Conservation (phyloP, 345 rosid species). For the Streptanthus diversifolius region DNA sequence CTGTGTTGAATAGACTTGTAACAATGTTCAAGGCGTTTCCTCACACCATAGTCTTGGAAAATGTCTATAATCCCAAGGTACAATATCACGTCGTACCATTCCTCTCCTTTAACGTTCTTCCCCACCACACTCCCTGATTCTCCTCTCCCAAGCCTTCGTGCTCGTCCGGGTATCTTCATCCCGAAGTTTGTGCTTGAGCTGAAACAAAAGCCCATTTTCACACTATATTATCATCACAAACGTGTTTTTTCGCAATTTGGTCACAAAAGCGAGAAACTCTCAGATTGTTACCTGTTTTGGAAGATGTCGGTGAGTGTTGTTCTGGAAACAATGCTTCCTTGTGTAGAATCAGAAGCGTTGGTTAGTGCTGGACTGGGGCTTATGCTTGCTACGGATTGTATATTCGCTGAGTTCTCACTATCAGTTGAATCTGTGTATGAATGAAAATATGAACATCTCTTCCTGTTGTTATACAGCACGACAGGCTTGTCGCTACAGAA, state of each 20-base stretch:
- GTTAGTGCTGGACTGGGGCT: slow-evolving; percentile 21
- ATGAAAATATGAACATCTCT: not conserved
- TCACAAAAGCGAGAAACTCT: not conserved
- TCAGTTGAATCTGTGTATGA: slow-evolving; percentile 28
- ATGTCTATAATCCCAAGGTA: slow-evolving; percentile 48
- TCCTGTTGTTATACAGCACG: not conserved
- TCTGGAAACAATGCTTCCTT: slow-evolving; percentile 13
- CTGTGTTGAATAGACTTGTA: slow-evolving; percentile 51
- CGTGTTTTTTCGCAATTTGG: not conserved
- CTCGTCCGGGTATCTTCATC: slow-evolving; percentile 44
- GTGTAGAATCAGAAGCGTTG: slow-evolving; percentile 21
- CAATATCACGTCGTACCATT: slow-evolving; percentile 40
- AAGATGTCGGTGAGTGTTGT: slow-evolving; percentile 22
- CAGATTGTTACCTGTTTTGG: slow-evolving; percentile 32
- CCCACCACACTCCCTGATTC: slow-evolving; percentile 18
- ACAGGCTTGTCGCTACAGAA: not conserved
- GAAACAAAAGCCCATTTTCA: slow-evolving; percentile 8
- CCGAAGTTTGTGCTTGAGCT: slow-evolving; percentile 40
- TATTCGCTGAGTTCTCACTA: slow-evolving; percentile 28
- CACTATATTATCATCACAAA: not conserved
- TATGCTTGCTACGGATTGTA: slow-evolving; percentile 23
- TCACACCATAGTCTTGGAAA: slow-evolving; percentile 43
- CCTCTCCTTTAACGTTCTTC: slow-evolving; percentile 14
- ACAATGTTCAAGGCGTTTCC: slow-evolving; percentile 50
- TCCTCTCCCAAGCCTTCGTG: slow-evolving; percentile 28